phyloP scores from a whole-genome alignment of 169 alveolate genomes.

The Eimeria acervulina region DNA sequence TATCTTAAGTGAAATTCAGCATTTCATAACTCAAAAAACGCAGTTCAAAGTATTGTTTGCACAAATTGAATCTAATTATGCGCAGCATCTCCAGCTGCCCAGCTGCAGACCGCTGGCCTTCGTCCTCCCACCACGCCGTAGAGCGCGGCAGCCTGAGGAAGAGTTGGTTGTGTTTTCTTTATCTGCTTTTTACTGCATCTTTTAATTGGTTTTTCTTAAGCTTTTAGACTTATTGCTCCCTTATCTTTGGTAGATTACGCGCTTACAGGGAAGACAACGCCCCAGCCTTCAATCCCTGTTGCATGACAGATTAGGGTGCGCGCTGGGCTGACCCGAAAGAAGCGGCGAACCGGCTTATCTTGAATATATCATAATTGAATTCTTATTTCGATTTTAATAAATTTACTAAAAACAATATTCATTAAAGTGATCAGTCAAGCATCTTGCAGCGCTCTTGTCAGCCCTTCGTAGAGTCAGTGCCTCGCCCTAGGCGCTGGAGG shows the following conservation, averaged over 20 bases:
- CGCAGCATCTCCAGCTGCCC: background rate
- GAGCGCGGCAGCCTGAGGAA: background rate
- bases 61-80: background rate
- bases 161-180: background rate
- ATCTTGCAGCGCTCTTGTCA: background rate
- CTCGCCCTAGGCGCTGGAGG: background rate
- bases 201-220: background rate
- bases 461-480: background rate
- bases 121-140: constrained; percentile 18
- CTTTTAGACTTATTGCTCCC: background rate
- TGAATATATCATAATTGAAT: background rate
- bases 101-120: constrained; percentile 54
- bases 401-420: no score
- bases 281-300: background rate
- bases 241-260: background rate
- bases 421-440: background rate
- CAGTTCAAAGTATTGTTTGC: background rate
- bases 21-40: background rate
- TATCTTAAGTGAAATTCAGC: background rate
- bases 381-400: no score
- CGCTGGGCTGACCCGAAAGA: background rate
- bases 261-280: background rate
- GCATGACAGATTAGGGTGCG: background rate
- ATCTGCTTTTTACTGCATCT: background rate
- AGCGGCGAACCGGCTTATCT: background rate